These are phyloP conservation scores for Ustilago hordei DNA, from an alignment of 1,284 basidiomycete genomes.

Conservation along the genomic window DNA sequence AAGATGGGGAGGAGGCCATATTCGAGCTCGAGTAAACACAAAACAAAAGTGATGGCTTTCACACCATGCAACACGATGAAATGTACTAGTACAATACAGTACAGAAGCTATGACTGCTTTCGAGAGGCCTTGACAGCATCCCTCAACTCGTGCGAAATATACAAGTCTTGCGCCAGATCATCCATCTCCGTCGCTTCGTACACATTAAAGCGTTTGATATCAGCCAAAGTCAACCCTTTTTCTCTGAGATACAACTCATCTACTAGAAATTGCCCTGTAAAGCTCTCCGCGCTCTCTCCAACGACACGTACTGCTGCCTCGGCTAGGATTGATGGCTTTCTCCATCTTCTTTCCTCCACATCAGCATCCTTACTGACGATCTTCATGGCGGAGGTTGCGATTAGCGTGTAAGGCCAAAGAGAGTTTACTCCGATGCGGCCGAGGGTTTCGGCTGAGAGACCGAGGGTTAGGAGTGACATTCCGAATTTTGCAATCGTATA, in stretches of 20 bases:
- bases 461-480: constrained; percentile 64
- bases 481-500: constrained; percentile 67
- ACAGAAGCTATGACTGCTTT: background rate
- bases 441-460: constrained; percentile 61
- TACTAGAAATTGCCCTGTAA: constrained; percentile 59
- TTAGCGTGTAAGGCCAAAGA: constrained; percentile 61
- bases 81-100: constrained; percentile 12
- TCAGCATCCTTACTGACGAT: constrained; percentile 54
- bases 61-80: background rate
- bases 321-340: constrained; percentile 61
- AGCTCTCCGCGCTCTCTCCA: constrained; percentile 32
- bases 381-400: constrained; percentile 63
- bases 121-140: constrained; percentile 44
- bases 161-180: constrained; percentile 63
- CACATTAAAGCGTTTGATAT: constrained; percentile 47
- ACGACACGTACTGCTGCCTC: constrained; percentile 65
- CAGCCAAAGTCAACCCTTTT: constrained; percentile 39
- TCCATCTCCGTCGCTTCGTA: constrained; percentile 35
- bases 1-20: constrained; percentile 65
- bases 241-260: constrained; percentile 67
- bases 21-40: constrained; percentile 64
- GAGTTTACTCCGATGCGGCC: constrained; percentile 61
- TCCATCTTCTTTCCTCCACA: constrained; percentile 50
- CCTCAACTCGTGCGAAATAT: constrained; percentile 60
- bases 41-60: background rate